Base-by-base conservation (phyloP, 2,329 filamentous ascomycete genomes). In the Nigrospora sphaerica region DNA sequence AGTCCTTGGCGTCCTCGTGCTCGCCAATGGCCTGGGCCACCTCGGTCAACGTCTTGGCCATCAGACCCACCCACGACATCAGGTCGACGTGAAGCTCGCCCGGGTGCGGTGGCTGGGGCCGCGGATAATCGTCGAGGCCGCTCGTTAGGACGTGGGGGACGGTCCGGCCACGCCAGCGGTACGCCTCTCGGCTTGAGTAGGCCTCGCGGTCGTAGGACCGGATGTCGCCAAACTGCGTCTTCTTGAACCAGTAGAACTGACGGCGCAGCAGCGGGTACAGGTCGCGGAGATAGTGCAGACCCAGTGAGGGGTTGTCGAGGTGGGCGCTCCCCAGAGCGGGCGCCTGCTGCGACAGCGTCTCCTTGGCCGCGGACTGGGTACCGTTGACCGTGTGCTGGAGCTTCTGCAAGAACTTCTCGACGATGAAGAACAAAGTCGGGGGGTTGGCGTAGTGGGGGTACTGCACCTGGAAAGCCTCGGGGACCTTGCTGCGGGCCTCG, bases 401-500 rank as follows among this genome's bases (percentile, higher is more conserved):
- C 62, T 87, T 91, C 61, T 89, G 84, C 59, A 95, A 80, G 60
- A 96, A 90, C 11, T 77, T 78, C 54, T 95, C 88, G 14, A 98
- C 74, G 49, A 93, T 83, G 61, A 97, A 82, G 69, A 95, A 96
- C 2, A 97, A 76, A 0, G 93, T 97, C 0, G 93, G 93, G 0
- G 93, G 93, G 65, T 98, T 98, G 44, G 93, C 93, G 59, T 96
- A 96, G 65, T 97, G 91, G 19, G 93, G 92, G 62, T 97, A 97
- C 62, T 97, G 93, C 13, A 90, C 80, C 58, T 95, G 91, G 64
- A 98, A 98, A 66, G 97, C 91, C 5, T 75, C 66, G 0, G 93
- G 93, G 2, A 98, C 93, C 68, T 96, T 97, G 75, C 86, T 95
- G 52, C 92, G 83, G 40, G 93, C 93, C 69, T 98, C 93, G 3